Evolutionary conservation across 2,329 filamentous ascomycete genomes (phyloP), one percentile per base, ranked within the genome.

Genomic region (Geoglossum cookeanum): DNA sequence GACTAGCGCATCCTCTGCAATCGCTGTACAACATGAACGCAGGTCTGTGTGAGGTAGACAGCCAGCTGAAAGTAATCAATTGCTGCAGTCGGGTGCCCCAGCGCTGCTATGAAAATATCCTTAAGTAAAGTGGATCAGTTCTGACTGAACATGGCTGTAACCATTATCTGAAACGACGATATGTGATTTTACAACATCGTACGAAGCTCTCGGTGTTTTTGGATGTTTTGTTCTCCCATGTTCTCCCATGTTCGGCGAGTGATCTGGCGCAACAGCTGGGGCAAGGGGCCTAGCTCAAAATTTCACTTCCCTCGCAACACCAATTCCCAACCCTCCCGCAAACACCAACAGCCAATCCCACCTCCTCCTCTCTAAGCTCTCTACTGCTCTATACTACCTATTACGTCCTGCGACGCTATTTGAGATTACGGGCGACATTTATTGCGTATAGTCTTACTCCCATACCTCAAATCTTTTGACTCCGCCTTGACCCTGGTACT

Each of bases 391-490:
- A 9, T 32, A 17, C 13, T 17, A 53, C 30, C 29, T 32, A n/a
- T n/a, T 33, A 17, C n/a, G 30, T 17, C 17, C 17, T 53, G 32
- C 49, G 37, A 15, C 32, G 30, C 30, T 5, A 53, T 33, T 35
- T 17, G 22, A n/a, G 22, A 51, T 17, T 22, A 53, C 17, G 17
- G 30, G 5, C 33, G 37, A 37, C 3, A n/a, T n/a, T 37, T 53
- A 53, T 32, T 53, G 49, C 29, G 11, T 37, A 53, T 32, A 53
- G 22, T 4, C 49, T 32, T 35, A 37, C 51, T 48, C 7, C 13
- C 62, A 61, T 61, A 37, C 47, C 55, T 56, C 45, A 55, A 47
- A 48, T 59, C 56, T 57, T 57, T 59, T 60, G 55, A 60, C 61
- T 59, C 60, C 52, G 60, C 35, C 45, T 35, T 33, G 6, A 11